Conservation (phyloP, 1,284 basidiomycete species). For the Malassezia nana region DNA sequence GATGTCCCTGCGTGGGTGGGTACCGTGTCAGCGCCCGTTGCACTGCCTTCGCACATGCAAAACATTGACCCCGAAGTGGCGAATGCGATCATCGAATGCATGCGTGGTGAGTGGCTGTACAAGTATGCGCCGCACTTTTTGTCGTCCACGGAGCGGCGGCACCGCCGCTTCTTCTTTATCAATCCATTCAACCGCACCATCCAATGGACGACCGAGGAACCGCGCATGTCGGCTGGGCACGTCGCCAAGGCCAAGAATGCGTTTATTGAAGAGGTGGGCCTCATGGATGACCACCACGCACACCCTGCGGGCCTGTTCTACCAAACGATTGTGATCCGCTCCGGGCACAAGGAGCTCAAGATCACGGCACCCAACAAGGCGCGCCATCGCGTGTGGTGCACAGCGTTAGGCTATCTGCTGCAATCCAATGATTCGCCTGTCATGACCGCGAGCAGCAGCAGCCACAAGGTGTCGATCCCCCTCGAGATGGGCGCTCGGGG, state of each 20-base stretch:
- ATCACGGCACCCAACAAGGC: constrained; percentile 88
- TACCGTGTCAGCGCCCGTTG: not conserved
- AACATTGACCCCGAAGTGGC: constrained; percentile 51
- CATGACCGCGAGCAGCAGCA: not conserved
- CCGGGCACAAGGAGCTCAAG: constrained; percentile 90
- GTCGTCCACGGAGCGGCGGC: constrained; percentile 77
- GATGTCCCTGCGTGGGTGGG: constrained; percentile 15
- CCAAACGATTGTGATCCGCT: constrained; percentile 84
- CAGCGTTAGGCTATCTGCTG: constrained; percentile 48
- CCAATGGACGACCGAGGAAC: constrained; percentile 93
- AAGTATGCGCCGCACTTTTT: constrained; percentile 92
- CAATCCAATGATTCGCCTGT: constrained; percentile 15
- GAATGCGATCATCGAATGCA: constrained; percentile 95
- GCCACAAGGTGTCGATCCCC: constrained; percentile 4
- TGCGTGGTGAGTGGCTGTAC: constrained; percentile 98
- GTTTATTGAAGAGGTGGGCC: constrained; percentile 84
- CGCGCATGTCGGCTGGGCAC: constrained; percentile 70
- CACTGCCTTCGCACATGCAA: constrained; percentile 14
- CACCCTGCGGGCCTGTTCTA: constrained; percentile 84
- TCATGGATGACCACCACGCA: constrained; percentile 81
- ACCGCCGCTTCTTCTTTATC: constrained; percentile 97
- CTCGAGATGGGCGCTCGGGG: constrained; percentile 11
- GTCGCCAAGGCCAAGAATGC: constrained; percentile 95
- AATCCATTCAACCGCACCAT: constrained; percentile 96
- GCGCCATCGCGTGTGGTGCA: constrained; percentile 90